These are phyloP conservation scores for Aspergillus sp. DNA, from an alignment of 2,329 filamentous ascomycete genomes.

Conservation along the genomic window DNA sequence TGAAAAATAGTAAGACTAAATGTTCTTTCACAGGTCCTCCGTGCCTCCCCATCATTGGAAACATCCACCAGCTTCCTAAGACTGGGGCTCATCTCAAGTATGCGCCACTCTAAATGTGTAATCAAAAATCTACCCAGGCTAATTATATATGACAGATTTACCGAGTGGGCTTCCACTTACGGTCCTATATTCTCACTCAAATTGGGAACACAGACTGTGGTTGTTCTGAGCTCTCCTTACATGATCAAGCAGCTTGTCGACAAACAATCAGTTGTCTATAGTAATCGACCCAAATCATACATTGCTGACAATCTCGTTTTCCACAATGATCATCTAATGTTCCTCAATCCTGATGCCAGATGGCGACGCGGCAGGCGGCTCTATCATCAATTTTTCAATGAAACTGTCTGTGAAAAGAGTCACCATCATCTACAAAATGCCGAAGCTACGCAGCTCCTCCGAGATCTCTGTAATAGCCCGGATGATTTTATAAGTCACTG, in stretches of 20 bases:
- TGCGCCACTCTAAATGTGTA: background rate
- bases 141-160: conserved; percentile 26
- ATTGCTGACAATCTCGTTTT: conserved; percentile 42
- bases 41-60: conserved; percentile 40
- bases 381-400: conserved; percentile 43
- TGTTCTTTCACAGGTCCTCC: conserved; percentile 28
- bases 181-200: conserved; percentile 43
- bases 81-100: conserved; percentile 26
- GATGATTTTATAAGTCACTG: conserved; percentile 45
- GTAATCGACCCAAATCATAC: conserved; percentile 38
- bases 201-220: conserved; percentile 35
- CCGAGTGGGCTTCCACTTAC: conserved; percentile 40
- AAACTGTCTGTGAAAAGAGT: conserved; percentile 39
- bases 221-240: conserved; percentile 38
- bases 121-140: background rate
- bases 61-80: conserved; percentile 35
- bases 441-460: conserved; percentile 45
- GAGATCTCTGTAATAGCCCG: conserved; percentile 39
- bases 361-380: conserved; percentile 47
- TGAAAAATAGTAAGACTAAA: too few species aligned
- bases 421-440: conserved; percentile 43
- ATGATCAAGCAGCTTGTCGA: conserved; percentile 43
- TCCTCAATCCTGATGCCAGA: conserved; percentile 43
- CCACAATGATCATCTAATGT: conserved; percentile 43
- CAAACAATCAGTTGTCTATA: conserved; percentile 42